A percentile compares a stretch with the other conserved stretches of the same genome.
phyloP scores from a whole-genome alignment of 2,329 filamentous ascomycete species.

The Ramularia endophylla region DNA sequence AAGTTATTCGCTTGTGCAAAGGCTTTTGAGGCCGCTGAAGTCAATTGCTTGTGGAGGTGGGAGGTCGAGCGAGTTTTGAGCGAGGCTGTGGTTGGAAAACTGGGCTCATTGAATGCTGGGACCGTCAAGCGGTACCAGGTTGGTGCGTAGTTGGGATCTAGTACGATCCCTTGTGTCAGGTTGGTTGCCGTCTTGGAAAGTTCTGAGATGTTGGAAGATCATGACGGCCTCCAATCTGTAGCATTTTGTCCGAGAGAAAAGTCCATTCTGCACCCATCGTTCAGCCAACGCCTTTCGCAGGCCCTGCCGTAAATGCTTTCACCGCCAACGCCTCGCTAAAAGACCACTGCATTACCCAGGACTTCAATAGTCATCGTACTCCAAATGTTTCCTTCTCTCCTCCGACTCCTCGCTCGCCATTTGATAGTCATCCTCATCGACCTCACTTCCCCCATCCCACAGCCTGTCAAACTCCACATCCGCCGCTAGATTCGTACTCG shows the following conservation, averaged over 20 bases:
- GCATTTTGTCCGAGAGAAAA: too few relatives aligned
- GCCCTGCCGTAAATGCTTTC: too few relatives aligned
- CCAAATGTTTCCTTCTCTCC: slow-evolving; percentile 46
- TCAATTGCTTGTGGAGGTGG: slow-evolving; percentile 35
- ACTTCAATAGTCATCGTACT: slow-evolving; percentile 31
- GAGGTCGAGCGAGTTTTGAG: slow-evolving; percentile 31
- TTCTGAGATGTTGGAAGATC: too few relatives aligned
- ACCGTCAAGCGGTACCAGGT: too few relatives aligned
- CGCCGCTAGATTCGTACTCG: slow-evolving; percentile 45
- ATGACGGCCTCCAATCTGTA: too few relatives aligned
- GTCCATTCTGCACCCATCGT: too few relatives aligned
- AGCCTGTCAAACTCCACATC: slow-evolving; percentile 71
- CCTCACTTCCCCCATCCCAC: slow-evolving; percentile 81
- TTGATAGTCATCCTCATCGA: slow-evolving; percentile 79
- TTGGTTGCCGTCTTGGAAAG: too few relatives aligned
- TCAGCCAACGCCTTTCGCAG: too few relatives aligned
- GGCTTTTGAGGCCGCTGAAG: slow-evolving; percentile 17
- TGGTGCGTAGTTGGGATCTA: too few relatives aligned
- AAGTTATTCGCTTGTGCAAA: slow-evolving; percentile 26
- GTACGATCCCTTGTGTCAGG: too few relatives aligned
- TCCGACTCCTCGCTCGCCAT: slow-evolving; percentile 67
- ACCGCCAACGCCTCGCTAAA: slow-evolving; percentile 9
- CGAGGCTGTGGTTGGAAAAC: slow-evolving; percentile 14
- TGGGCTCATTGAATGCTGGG: slow-evolving; percentile 3
- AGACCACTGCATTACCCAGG: background rate